Base-by-base conservation (phyloP, 345 rosid genomes). In the Physaria fendleri region DNA sequence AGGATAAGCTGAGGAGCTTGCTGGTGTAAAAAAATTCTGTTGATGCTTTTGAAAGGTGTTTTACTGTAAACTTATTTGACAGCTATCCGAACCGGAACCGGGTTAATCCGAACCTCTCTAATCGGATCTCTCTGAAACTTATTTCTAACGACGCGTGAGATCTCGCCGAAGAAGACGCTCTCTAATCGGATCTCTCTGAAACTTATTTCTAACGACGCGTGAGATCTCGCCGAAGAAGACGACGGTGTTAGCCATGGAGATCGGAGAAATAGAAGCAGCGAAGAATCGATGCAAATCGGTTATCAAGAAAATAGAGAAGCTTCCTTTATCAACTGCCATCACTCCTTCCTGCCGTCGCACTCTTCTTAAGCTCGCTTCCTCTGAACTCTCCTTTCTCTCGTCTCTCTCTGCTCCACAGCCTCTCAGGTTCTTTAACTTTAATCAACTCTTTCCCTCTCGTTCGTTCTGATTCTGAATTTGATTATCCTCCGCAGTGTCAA, bases 371-470 rank as follows among this genome's bases (percentile, higher is more conserved):
- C 76, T 88, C 40, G 89, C 79, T 46, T 68, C 59, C 44, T 79
- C 96, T 30, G 98, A 92, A 71, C 91, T 85, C 72, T 41, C 71
- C 46, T 92, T 86, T 74, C 85, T 88, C 76, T 71, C 81, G 4
- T 78, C 86, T 39, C 76, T 58, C 41, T 64, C 69, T 18, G 32
- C 72, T 63, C 44, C 43, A 21, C 62, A 65, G 0, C 76, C 81
- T 59, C 81, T 66, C 74, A 87, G 95, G 93, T 83, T 47, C 32
- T 20, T 3, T 47, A 4, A 2, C 3, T 12, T 40, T 10, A 1
- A 25, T 16, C 35, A 32, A 28, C 29, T 50, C 45, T 33, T 13
- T 50, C 72, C 4, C 40, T n/a, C 18, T 62, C 37, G 5, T 12
- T 25, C 20, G 23, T 23, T 15, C 42, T 7, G 7, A 11, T 33